Conservation (phyloP, 1,139 yeast genomes). For the Candida neerlandica region DNA sequence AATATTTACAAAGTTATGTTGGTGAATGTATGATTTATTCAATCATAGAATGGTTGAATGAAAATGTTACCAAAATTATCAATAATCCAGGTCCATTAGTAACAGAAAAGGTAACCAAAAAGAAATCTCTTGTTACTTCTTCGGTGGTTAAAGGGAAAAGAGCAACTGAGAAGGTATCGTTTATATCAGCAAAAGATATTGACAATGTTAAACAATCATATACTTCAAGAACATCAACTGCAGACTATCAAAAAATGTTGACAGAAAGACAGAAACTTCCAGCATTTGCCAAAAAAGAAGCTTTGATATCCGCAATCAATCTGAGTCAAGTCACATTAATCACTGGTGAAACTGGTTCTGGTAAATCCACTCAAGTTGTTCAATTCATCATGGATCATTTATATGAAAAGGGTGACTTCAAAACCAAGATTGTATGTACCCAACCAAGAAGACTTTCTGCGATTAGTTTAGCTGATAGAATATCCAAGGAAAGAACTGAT, state of each 20-base stretch:
- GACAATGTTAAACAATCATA: constrained; percentile 28
- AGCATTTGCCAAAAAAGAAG: constrained; percentile 73
- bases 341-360: constrained; percentile 98
- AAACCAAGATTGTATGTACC: constrained; percentile 75
- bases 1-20: constrained; percentile 46
- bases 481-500: constrained; percentile 77
- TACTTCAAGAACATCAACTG: constrained; percentile 5
- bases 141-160: neutral
- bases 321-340: constrained; percentile 68
- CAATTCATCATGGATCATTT: constrained; percentile 81
- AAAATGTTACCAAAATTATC: constrained; percentile 56
- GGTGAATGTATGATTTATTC: constrained; percentile 74
- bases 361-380: constrained; percentile 90
- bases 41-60: constrained; percentile 75
- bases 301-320: constrained; percentile 58
- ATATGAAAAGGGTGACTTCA: constrained; percentile 43
- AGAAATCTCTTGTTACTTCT: neutral
- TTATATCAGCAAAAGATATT: constrained; percentile 13
- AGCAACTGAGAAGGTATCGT: neutral
- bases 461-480: constrained; percentile 90
- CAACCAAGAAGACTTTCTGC: constrained; percentile 97
- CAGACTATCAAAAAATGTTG: constrained; percentile 17
- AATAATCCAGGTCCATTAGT: constrained; percentile 74
- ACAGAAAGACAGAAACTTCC: constrained; percentile 61
- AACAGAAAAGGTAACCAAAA: neutral